A percentile compares a stretch with the other conserved stretches of the same genome.
Evolutionary conservation across 2,329 filamentous ascomycete species (phyloP).

Genomic region (Fulvia fulva): DNA sequence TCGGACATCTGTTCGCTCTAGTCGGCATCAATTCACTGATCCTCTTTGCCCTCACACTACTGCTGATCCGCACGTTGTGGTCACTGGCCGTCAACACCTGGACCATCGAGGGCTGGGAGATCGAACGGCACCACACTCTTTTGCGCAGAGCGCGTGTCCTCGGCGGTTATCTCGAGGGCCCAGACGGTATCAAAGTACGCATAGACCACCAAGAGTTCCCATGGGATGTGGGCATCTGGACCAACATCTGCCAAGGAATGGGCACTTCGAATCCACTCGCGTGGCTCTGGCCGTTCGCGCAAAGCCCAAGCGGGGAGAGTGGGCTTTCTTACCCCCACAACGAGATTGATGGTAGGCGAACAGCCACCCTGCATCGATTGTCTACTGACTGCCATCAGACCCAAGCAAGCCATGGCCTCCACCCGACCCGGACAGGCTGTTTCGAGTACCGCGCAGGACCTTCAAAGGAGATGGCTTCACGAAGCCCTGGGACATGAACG

Average conservation of each 20-base stretch:
- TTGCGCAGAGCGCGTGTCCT: constrained; percentile 45
- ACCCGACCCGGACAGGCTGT: constrained; percentile 48
- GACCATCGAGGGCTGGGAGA: constrained; percentile 75
- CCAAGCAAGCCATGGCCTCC: constrained; percentile 45
- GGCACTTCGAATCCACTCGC: constrained; percentile 60
- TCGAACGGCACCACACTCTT: constrained; percentile 46
- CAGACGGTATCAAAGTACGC: constrained; percentile 52
- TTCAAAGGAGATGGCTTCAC: constrained; percentile 36
- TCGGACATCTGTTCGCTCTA: constrained; percentile 60
- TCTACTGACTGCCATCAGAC: constrained; percentile 21
- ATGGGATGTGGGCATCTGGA: constrained; percentile 72
- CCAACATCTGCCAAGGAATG: constrained; percentile 73
- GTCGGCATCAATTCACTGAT: constrained; percentile 56
- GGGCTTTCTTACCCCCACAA: constrained; percentile 67
- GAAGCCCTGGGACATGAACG: constrained; percentile 43
- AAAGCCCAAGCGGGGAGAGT: constrained; percentile 47
- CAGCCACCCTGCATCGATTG: background rate
- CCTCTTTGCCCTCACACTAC: constrained; percentile 59
- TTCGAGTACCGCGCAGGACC: constrained; percentile 26
- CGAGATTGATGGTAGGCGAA: constrained; percentile 62
- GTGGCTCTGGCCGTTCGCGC: constrained; percentile 67
- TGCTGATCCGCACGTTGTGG: constrained; percentile 60
- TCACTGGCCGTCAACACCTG: constrained; percentile 66
- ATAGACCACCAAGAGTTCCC: constrained; percentile 71
- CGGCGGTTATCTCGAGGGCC: constrained; percentile 55